Evolutionary conservation across 257 asterid genomes (phyloP), one percentile per base, ranked within the genome.

Genomic region (Coffea canephora): DNA sequence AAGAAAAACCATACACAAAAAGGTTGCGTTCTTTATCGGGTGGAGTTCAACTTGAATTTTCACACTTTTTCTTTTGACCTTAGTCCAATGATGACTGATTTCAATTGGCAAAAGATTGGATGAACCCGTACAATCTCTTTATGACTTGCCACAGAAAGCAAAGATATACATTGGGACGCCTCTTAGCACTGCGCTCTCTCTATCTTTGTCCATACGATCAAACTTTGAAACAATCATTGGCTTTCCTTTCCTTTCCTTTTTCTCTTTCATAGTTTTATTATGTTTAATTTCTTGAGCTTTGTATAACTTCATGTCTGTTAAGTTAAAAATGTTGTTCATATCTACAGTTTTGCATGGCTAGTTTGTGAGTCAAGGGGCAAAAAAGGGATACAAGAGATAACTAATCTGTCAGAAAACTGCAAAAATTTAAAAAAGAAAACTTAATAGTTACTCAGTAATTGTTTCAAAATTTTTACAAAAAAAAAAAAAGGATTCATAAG

Each of bases 121-220:
- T 82, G 85, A 82, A 82, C 85, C 79, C 79, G 85, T 77, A 82
- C 85, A 78, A 54, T 66, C 39, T 27, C 77, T 73, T 46, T 43
- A 19, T 54, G 62, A 72, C 77, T 27, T 69, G 66, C 76, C 76
- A 72, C 57, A 43, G 34, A 43, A 70, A 65, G 34, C 61, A 3
- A 46, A 16, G 43, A 16, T 31, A 54, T 57, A 75, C 66, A 50
- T 34, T 21, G 74, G 41, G 19, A 49, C 43, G 23, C 79, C 43
- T 27, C 46, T 61, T 3, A 31, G 34, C 1, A 31, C 34, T 31
- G 34, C 11, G 48, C 77, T 41, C 31, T 45, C 19, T 45, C 39
- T 23, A 45, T 46, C 0, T 45, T 45, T 23, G 3, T 0, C 15
- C 19, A 1, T 66, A 15, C 21, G 21, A 46, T 48, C 61, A 71